Base-by-base conservation (phyloP, 257 asterid genomes). In the Primulina tabacum region DNA sequence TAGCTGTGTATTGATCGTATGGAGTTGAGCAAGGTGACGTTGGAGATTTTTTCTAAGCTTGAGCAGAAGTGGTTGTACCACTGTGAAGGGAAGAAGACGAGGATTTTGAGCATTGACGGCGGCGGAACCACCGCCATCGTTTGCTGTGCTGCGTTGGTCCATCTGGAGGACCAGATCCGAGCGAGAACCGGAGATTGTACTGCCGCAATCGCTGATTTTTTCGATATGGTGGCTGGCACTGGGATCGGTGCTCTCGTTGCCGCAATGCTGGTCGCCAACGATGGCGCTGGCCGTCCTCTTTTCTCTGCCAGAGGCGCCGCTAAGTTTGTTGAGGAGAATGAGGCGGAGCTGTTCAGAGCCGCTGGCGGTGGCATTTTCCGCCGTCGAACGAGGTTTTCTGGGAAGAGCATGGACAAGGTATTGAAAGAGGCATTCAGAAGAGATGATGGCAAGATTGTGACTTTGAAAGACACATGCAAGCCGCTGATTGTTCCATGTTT, bases 61-160 rank as follows among this genome's bases (percentile, higher is more conserved):
- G 99, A 93, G 87, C 92, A 90, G 85, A 87, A 93, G 57, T 93
- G 99, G 99, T 67, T 93, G 76, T 81, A 83, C 82, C 96, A 86
- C 78, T 82, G 86, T 18, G 90, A 88, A 40, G 96, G 88, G 6
- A 90, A 84, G 75, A 90, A 90, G 78, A 83, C 90, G 16, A 88
- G 97, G 38, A 76, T 91, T 50, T 75, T 94, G 62, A 86, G 90
- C 76, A 85, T 94, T 11, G 99, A 94, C 66, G 97, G 97, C 16
- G 96, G 97, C 12, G 90, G 94, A 73, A 82, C 89, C 52, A 73
- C 88, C 52, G 92, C 81, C 76, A 67, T 78, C 71, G 87, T 87
- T 10, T 86, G 94, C 58, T 85, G 83, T 18, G 77, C 87, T 2
- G 92, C 97, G 7, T 69, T 93, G 81, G 78, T 85, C 68, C 85